A percentile compares a stretch with the other conserved stretches of the same genome.
These are phyloP conservation scores for Haplosporangium sp. DNA, from an alignment of 371 early-diverging fungal species.

Conservation along the genomic window DNA sequence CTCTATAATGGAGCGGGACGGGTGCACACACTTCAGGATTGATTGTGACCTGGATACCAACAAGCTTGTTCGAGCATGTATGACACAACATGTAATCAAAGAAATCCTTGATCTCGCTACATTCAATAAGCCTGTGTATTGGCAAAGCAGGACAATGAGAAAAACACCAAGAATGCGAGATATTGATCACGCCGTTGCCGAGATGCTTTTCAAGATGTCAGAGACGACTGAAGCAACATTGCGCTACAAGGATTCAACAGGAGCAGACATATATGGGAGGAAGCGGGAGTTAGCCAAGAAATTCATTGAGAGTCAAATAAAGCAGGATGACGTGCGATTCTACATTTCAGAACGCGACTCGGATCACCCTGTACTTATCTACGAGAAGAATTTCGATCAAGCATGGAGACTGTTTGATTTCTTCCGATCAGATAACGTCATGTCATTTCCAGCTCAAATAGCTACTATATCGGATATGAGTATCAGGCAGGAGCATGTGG, in stretches of 20 bases:
- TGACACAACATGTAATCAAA: conserved; percentile 2
- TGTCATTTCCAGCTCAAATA: neutral
- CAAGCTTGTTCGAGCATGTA: neutral
- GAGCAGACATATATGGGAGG: neutral
- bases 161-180: conserved; percentile 4
- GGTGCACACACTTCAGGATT: conserved; percentile 5
- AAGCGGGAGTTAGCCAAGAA: neutral
- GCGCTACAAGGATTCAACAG: neutral
- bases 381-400: conserved; percentile 5
- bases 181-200: neutral
- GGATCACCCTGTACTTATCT: neutral
- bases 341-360: conserved; percentile 1
- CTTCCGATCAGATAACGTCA: conserved; percentile 2
- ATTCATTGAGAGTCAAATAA: conserved; percentile 2
- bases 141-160: conserved; percentile 4
- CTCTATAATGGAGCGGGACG: neutral
- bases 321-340: neutral
- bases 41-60: conserved; percentile 2
- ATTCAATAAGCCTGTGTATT: neutral
- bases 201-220: neutral
- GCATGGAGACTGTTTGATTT: conserved; percentile 6
- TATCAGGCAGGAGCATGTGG: conserved; percentile 1
- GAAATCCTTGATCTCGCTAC: neutral
- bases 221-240: neutral
- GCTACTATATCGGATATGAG: neutral